phyloP scores from a whole-genome alignment of 345 rosid genomes.

The Citrus sinensis region DVS_A1.0 CM039167.1:7012501-7013000 shows the following conservation, averaged over 20 bases:
- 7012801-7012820: too few relatives aligned
- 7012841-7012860: background rate
- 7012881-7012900: background rate
- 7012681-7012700: slow-evolving; percentile 49
- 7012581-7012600: slow-evolving; percentile 32
- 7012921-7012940: slow-evolving; percentile 1
- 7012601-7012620: slow-evolving; percentile 62
- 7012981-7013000: background rate
- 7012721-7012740: background rate
- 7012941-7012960: background rate
- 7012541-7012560: slow-evolving; percentile 42
- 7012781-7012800: too few relatives aligned
- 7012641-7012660: slow-evolving; percentile 27
- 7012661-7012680: slow-evolving; percentile 52
- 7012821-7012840: too few relatives aligned
- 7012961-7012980: background rate
- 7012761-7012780: too few relatives aligned
- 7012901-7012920: too few relatives aligned
- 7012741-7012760: background rate
- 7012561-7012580: slow-evolving; percentile 18
- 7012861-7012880: background rate
- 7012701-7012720: background rate
- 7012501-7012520: slow-evolving; percentile 39
- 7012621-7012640: slow-evolving; percentile 40
- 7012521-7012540: slow-evolving; percentile 45